Percentiles rank a stretch among this genome's conserved stretches.
These are phyloP conservation scores for Triticum timopheevii DNA, from an alignment of 176 grass and related monocot species.

Conservation along the genomic window DNA sequence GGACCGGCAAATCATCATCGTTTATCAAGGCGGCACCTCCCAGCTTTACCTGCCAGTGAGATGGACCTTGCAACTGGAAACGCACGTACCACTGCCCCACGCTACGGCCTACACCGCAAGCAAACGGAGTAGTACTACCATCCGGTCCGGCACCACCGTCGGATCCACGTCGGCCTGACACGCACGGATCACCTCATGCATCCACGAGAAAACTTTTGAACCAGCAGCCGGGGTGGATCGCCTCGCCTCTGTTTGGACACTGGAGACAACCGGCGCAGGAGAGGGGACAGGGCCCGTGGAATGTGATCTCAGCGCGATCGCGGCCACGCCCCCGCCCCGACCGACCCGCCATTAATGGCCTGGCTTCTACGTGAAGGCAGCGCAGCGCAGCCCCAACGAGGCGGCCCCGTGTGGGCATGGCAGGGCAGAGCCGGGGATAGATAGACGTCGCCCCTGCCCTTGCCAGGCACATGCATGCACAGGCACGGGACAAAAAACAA, in stretches of 20 bases:
- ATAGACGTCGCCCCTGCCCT: too few relatives aligned
- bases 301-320: not conserved
- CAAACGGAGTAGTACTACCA: too few relatives aligned
- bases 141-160: too few relatives aligned
- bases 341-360: slow-evolving; percentile 30
- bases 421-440: not conserved
- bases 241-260: not conserved
- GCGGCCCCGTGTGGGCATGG: not conserved
- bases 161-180: too few relatives aligned
- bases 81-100: too few relatives aligned
- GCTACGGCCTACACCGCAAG: too few relatives aligned
- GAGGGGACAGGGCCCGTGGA: not conserved
- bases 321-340: not conserved
- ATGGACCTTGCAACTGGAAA: too few relatives aligned
- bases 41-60: not conserved
- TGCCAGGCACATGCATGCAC: too few relatives aligned
- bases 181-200: too few relatives aligned
- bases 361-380: slow-evolving; percentile 36
- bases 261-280: not conserved
- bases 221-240: not conserved
- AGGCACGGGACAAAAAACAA: not conserved
- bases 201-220: not conserved
- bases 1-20: too few relatives aligned
- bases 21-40: not conserved
- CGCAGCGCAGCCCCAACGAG: not conserved